Evolutionary conservation across 176 grass and related monocot genomes (phyloP).

Genomic region (Typha latifolia): DNA sequence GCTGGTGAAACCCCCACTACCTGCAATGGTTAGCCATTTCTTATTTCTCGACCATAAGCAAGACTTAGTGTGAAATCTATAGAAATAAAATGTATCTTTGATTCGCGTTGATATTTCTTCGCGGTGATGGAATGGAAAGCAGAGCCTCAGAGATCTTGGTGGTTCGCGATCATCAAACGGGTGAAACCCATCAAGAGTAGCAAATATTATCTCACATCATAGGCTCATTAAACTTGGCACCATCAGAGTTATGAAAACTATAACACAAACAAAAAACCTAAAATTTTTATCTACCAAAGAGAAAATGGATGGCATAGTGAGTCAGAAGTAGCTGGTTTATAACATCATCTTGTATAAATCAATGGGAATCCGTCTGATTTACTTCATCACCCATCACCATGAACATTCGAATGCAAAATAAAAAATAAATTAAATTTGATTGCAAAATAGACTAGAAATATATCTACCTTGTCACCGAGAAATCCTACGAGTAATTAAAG

Average conservation of each 20-base stretch:
- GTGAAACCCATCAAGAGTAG: slow-evolving; percentile 18
- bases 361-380: slow-evolving; percentile 25
- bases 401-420: background rate
- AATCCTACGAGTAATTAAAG: slow-evolving; percentile 5
- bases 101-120: too few species aligned
- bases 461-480: slow-evolving; percentile 27
- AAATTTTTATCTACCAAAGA: too few species aligned
- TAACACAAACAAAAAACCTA: too few species aligned
- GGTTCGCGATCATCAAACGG: slow-evolving; percentile 14
- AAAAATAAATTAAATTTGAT: too few species aligned
- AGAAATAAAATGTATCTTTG: too few species aligned
- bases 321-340: slow-evolving; percentile 16
- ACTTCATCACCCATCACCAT: slow-evolving; percentile 12
- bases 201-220: slow-evolving; percentile 20
- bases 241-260: too few species aligned
- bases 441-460: background rate
- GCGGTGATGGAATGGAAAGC: too few species aligned
- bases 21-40: too few species aligned
- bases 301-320: too few species aligned
- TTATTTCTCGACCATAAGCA: too few species aligned
- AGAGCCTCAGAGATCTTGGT: slow-evolving; percentile 23
- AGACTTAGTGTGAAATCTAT: too few species aligned
- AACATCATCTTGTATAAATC: slow-evolving; percentile 10
- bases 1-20: too few species aligned
- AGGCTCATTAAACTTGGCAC: background rate